phyloP scores from a whole-genome alignment of 2,329 filamentous ascomycete species.

The Cordyceps fumosorosea region DNA sequence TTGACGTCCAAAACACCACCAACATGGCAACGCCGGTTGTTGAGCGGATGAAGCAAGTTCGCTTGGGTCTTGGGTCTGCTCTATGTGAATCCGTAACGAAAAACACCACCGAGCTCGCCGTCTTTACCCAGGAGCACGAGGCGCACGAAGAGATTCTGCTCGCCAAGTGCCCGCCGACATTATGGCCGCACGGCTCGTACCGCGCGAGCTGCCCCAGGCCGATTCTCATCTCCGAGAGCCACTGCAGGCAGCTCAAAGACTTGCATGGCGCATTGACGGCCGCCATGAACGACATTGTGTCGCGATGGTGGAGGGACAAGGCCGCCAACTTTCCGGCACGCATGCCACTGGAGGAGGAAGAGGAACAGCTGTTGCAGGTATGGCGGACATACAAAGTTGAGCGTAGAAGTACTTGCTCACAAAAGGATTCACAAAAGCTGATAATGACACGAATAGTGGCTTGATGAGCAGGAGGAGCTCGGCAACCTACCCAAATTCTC shows the following conservation, averaged over 20 bases:
- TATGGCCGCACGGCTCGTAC: constrained; percentile 25
- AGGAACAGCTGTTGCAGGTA: constrained; percentile 26
- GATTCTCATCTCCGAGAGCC: constrained; percentile 25
- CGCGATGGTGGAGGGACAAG: constrained; percentile 32
- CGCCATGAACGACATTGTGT: constrained; percentile 30
- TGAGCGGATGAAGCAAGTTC: neutral
- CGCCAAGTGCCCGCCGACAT: constrained; percentile 19
- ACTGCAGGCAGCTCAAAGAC: constrained; percentile 23
- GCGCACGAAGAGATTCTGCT: constrained; percentile 17
- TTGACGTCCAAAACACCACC: too few relatives aligned
- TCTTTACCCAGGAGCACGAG: constrained; percentile 16
- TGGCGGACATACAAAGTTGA: too few relatives aligned
- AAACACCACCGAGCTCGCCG: neutral
- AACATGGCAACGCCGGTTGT: neutral
- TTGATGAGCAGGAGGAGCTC: neutral
- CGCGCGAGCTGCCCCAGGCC: constrained; percentile 25
- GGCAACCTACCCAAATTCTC: neutral
- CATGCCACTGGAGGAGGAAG: constrained; percentile 27
- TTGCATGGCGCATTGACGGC: constrained; percentile 26
- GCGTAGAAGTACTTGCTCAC: too few relatives aligned
- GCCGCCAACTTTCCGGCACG: constrained; percentile 24
- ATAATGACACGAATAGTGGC: neutral
- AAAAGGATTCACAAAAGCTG: neutral
- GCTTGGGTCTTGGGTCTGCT: neutral
- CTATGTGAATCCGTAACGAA: too few relatives aligned